Evolutionary conservation across 495 filamentous ascomycete species (phyloP).

Genomic region (Lasiosphaeria hispida): DNA sequence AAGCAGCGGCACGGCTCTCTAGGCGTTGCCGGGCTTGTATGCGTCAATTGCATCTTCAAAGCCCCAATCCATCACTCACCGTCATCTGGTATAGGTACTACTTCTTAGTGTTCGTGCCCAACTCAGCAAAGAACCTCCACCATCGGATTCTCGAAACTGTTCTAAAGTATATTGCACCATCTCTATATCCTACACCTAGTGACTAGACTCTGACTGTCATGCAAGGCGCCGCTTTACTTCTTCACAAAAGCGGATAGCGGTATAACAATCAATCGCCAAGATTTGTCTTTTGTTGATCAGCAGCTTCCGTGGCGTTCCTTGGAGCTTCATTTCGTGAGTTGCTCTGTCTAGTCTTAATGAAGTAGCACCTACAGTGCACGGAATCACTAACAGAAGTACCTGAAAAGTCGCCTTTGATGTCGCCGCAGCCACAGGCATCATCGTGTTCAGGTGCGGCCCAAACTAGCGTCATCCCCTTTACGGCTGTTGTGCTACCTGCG

Average conservation of each 20-base stretch:
- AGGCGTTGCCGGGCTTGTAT: neutral
- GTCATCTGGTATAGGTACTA: neutral
- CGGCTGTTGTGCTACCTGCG: conserved; percentile 49
- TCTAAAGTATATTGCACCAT: neutral
- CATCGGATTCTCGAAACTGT: neutral
- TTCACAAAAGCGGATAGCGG: neutral
- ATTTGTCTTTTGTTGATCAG: neutral
- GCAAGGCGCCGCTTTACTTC: conserved; percentile 1
- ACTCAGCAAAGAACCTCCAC: neutral
- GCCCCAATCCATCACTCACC: neutral
- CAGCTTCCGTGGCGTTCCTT: no score
- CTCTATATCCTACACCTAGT: neutral
- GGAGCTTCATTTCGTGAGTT: no score
- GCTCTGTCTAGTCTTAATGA: no score
- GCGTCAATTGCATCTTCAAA: neutral
- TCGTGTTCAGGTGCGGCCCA: conserved; percentile 26
- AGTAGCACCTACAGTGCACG: no score
- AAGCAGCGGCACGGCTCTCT: neutral
- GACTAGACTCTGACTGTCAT: neutral
- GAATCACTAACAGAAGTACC: no score
- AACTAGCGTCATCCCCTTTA: conserved; percentile 16
- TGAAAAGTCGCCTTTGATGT: no score
- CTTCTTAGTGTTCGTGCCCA: conserved; percentile 2
- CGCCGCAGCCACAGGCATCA: neutral
- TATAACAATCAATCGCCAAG: conserved; percentile 3